Conservation (phyloP, 106 monocot genomes). For the Triglochin maritima region DNA sequence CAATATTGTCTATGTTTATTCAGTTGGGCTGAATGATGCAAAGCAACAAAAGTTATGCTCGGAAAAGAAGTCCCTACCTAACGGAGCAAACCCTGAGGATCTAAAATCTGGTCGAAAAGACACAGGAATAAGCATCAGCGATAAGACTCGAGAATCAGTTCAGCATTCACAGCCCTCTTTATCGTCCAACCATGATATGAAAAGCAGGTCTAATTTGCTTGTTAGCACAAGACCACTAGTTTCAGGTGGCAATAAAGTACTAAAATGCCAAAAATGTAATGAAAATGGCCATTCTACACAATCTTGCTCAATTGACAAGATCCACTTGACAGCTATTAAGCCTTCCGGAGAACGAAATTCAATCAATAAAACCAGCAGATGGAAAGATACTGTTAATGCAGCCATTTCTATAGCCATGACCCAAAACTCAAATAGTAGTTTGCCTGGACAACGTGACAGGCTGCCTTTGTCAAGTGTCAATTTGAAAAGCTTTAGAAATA, state of each 20-base stretch:
- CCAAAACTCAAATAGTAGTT: conserved; percentile 9
- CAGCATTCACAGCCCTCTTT: conserved; percentile 1
- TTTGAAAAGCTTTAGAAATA: conserved; percentile 4
- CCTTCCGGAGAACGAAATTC: conserved; percentile 33
- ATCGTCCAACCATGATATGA: conserved; percentile 20
- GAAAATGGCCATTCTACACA: conserved; percentile 74
- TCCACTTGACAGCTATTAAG: conserved; percentile 39
- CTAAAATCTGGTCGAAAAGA: conserved; percentile 14
- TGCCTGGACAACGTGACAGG: conserved; percentile 22
- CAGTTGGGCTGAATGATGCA: conserved; percentile 29
- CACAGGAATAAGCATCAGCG: not conserved
- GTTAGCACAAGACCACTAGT: conserved; percentile 16
- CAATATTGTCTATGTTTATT: not conserved
- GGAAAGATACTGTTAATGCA: conserved; percentile 43
- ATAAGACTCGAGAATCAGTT: conserved; percentile 8
- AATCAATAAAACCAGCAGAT: conserved; percentile 27
- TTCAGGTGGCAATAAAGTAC: conserved; percentile 13
- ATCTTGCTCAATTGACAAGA: conserved; percentile 50
- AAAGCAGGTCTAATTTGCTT: conserved; percentile 16
- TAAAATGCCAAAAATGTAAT: conserved; percentile 64
- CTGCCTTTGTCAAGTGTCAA: not conserved
- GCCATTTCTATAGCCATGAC: conserved; percentile 13
- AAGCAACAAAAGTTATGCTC: conserved; percentile 19
- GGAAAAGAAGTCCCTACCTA: conserved; percentile 29
- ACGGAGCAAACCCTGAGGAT: conserved; percentile 13